Base-by-base conservation (phyloP, 306 rosid genomes). In the Biancaea sappan region DNA sequence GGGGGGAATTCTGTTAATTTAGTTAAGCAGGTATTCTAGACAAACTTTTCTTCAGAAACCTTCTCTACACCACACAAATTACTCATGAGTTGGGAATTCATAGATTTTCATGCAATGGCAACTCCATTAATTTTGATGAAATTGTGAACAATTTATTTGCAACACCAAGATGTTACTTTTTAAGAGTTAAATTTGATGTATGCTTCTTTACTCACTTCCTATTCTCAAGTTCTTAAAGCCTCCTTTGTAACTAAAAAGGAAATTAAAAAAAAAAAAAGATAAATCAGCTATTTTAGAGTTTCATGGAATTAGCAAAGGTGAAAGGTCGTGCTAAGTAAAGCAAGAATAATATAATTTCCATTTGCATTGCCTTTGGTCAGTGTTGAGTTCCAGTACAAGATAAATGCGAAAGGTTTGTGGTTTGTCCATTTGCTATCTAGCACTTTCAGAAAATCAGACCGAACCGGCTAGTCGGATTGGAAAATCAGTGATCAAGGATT, bases 261-360 rank as follows among this genome's bases (percentile, higher is more conserved):
- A 34, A 34, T 6, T 6, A 34, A 34, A 34, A 2, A 34, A 8
- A 35, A 35, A 35, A 61, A 24, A 18, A 40, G 15, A 11, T 28
- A 57, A 14, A 14, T 31, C 32, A 2, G n/a, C 65, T 15, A 15
- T 31, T 31, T 1, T 29, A 15, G 41, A 58, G 38, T 4, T 8
- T 60, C 26, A 41, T 22, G 31, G 47, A 65, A 43, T 50, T 40
- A 15, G 28, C 40, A 66, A 15, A 66, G 41, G 26, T 0, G 3
- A 50, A 32, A 15, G 81, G 88, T 1, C 11, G 84, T 3, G 29
- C 35, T n/a, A n/a, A 50, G 5, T 8, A 44, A 43, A 37, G 31
- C 35, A 66, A 66, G 13, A 46, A 47, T 24, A 26, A 22, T 37
- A 38, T n/a, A n/a, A n/a, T n/a, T n/a, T n/a, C n/a, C n/a, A n/a